Base-by-base conservation (phyloP, 2,329 filamentous ascomycete genomes). In the Fusarium domesticum region DNA sequence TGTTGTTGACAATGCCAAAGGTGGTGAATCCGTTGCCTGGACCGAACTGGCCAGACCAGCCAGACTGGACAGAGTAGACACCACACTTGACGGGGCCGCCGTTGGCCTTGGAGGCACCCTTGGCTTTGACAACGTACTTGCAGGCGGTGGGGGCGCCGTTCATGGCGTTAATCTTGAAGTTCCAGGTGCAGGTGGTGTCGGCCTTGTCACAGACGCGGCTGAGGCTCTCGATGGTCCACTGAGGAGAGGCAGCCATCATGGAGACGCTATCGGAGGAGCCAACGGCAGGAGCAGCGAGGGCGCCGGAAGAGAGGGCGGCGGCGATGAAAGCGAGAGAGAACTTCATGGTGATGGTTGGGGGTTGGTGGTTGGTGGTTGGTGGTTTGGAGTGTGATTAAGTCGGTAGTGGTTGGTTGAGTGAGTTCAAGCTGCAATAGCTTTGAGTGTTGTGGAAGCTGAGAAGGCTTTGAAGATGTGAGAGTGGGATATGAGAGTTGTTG, bases 41-140 rank as follows among this genome's bases (percentile, higher is more conserved):
- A 35, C 76, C 77, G 53, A 80, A 80, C 57, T 79, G 72, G 53
- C 70, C 76, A 54, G 70, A 75, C 77, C 77, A 81, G 65, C 74
- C 72, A 6, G 71, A 72, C 39, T 72, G 74, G 57, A 80, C 60
- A 43, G 68, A 73, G 68, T 70, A 81, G 38, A 50, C 54, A 33
- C 75, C 76, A 65, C 75, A 80, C 41, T 54, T 65, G 35, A 44
- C 57, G 40, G 70, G 65, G 41, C 66, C 69, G 39, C 70, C 69
- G 60, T 63, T 55, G 43, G 35, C 65, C 46, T 64, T 57, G 44
- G 67, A 66, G 52, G 68, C 69, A 18, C 54, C 47, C 38, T 56
- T 43, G 47, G 53, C 62, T 28, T 61, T 64, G 47, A 72, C 62
- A 20, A 56, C 45, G 35, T 54, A 56, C 35, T 50, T 59, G 56